Evolutionary conservation across 345 rosid species (phyloP).

Genomic region (Physaria fendleri): DNA sequence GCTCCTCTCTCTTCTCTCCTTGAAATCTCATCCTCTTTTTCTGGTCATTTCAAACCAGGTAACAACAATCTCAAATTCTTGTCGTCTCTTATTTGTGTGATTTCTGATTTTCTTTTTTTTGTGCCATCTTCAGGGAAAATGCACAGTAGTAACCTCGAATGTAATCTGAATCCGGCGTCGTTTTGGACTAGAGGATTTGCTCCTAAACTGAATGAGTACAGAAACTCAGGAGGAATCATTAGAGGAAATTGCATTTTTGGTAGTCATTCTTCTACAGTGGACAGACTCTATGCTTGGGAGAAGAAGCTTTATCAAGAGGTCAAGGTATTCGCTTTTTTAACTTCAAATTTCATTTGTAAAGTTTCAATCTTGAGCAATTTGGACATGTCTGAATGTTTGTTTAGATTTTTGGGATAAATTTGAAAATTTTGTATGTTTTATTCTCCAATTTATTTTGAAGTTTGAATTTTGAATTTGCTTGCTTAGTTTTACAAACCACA

Average conservation of each 20-base stretch:
- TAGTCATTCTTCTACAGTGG: slow-evolving; percentile 81
- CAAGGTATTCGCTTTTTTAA: slow-evolving; percentile 47
- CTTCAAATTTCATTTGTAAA: background rate
- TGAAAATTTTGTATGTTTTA: background rate
- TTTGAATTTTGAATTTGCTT: slow-evolving; percentile 21
- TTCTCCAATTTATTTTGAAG: background rate
- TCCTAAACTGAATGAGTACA: slow-evolving; percentile 44
- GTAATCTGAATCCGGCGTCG: slow-evolving; percentile 51
- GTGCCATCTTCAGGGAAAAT: slow-evolving; percentile 14
- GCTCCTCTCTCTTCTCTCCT: slow-evolving; percentile 53
- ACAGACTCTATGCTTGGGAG: slow-evolving; percentile 92
- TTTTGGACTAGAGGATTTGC: slow-evolving; percentile 68
- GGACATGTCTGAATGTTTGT: background rate
- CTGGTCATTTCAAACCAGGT: slow-evolving; percentile 57
- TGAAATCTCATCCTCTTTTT: slow-evolving; percentile 54
- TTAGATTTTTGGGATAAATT: background rate
- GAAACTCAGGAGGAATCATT: slow-evolving; percentile 27
- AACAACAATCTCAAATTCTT: background rate
- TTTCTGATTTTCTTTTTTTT: no score
- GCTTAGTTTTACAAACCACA: slow-evolving; percentile 12
- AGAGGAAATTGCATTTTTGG: slow-evolving; percentile 25
- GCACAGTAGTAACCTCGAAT: slow-evolving; percentile 41
- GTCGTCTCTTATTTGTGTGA: background rate
- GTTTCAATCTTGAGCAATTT: background rate
- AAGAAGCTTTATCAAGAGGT: slow-evolving; percentile 86